Evolutionary conservation across 805 yeast genomes (phyloP).

Genomic region (Hanseniaspora meyeri): DNA sequence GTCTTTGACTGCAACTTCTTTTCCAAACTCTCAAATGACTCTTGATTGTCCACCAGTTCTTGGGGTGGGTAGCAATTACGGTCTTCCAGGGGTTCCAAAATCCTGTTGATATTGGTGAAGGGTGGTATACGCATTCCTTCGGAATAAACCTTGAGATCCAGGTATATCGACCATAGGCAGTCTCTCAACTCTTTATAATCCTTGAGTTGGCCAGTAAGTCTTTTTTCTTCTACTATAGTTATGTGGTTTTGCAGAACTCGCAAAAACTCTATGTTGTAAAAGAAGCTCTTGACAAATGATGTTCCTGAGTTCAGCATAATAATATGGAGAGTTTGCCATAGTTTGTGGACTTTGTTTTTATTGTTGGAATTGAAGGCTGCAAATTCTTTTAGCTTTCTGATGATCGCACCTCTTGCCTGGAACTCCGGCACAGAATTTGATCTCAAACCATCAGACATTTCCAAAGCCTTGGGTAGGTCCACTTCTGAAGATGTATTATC

Average conservation of each 20-base stretch:
- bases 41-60: conserved; percentile 1
- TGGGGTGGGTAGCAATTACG: conserved; percentile 4
- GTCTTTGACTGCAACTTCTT: conserved; percentile 73
- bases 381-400: conserved; percentile 46
- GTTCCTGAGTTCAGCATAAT: conserved; percentile 74
- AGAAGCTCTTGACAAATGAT: conserved; percentile 66
- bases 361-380: conserved; percentile 54
- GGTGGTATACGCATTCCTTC: conserved; percentile 9
- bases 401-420: conserved; percentile 73
- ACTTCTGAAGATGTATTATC: conserved; percentile 2
- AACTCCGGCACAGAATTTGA: conserved; percentile 66
- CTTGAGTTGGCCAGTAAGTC: conserved; percentile 1
- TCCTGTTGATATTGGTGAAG: conserved; percentile 4
- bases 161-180: background rate
- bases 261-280: conserved; percentile 66
- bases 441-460: conserved; percentile 75
- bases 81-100: conserved; percentile 12
- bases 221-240: conserved; percentile 6
- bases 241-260: conserved; percentile 39
- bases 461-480: conserved; percentile 50
- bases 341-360: conserved; percentile 59
- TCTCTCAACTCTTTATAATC: conserved; percentile 8
- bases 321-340: conserved; percentile 60
- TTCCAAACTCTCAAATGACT: conserved; percentile 25
- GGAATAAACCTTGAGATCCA: conserved; percentile 11